Conservation (phyloP, 371 early-diverging fungal species). For the Coemansia sp. region DNA sequence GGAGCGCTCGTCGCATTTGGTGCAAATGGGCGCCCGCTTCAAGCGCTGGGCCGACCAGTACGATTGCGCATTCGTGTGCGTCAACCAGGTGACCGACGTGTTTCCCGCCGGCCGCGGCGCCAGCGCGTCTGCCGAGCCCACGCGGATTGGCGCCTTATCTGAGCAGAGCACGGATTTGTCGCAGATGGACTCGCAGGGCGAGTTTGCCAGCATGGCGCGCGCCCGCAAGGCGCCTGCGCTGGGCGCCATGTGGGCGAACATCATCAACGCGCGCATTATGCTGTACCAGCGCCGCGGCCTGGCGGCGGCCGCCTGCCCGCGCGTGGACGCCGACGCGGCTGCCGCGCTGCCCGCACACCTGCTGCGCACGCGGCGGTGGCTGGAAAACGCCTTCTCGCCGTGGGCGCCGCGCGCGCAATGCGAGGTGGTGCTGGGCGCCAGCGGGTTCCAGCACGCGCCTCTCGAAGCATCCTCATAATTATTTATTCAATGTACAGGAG, state of each 20-base stretch:
- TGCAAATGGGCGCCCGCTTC: conserved; percentile 61
- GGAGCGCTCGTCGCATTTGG: conserved; percentile 57
- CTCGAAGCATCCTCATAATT: neutral
- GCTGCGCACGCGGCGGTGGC: conserved; percentile 32
- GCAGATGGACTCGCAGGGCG: conserved; percentile 19
- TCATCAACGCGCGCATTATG: conserved; percentile 67
- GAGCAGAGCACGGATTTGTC: conserved; percentile 4
- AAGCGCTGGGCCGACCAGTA: conserved; percentile 62
- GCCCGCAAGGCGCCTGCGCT: conserved; percentile 60
- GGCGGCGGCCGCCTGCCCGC: conserved; percentile 1
- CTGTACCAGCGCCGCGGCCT: conserved; percentile 50
- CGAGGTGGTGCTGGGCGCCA: conserved; percentile 22
- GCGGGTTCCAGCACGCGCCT: conserved; percentile 11
- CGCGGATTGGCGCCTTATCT: neutral
- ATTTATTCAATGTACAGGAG: neutral
- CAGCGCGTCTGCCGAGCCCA: no score
- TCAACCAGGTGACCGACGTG: conserved; percentile 61
- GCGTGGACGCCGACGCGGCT: neutral
- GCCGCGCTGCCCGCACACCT: neutral
- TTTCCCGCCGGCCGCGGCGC: conserved; percentile 10
- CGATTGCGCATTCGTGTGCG: conserved; percentile 64
- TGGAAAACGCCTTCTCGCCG: conserved; percentile 32
- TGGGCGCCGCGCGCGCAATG: conserved; percentile 34
- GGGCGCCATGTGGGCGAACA: conserved; percentile 77
- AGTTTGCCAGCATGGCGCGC: conserved; percentile 3